These are phyloP conservation scores for Pezicula neosporulosa DNA, from an alignment of 2,329 filamentous ascomycete genomes.

Conservation along the genomic window DNA sequence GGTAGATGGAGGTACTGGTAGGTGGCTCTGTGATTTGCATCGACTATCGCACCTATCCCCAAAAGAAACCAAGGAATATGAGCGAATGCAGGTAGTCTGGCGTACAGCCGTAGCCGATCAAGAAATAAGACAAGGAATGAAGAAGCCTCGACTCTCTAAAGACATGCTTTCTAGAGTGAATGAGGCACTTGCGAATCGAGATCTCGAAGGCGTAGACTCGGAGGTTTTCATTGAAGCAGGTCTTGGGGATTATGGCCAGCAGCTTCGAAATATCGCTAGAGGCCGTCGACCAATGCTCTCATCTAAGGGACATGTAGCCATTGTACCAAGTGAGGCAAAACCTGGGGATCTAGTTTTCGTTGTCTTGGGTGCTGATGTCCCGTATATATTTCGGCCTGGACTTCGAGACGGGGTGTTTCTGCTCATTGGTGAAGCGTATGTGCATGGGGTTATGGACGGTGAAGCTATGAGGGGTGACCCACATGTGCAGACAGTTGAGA, in stretches of 20 bases:
- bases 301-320: slow-evolving; percentile 2
- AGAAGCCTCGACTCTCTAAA: slow-evolving; percentile 8
- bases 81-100: slow-evolving; percentile 4
- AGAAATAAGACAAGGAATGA: slow-evolving; percentile 8
- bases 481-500: slow-evolving; percentile 2
- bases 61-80: background rate
- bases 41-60: background rate
- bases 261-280: slow-evolving; percentile 4
- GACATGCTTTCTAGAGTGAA: slow-evolving; percentile 4
- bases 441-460: slow-evolving; percentile 15
- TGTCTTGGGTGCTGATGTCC: slow-evolving; percentile 5
- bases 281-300: slow-evolving; percentile 6
- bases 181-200: slow-evolving; percentile 2
- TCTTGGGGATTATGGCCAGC: slow-evolving; percentile 7
- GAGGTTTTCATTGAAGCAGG: slow-evolving; percentile 4
- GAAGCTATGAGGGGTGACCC: slow-evolving; percentile 5
- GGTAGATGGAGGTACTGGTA: slow-evolving; percentile 6
- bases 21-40: slow-evolving; percentile 8
- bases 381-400: slow-evolving; percentile 7
- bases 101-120: slow-evolving; percentile 8
- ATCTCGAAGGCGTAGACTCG: slow-evolving; percentile 3
- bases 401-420: background rate
- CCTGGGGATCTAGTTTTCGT: slow-evolving; percentile 8
- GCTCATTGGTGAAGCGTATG: slow-evolving; percentile 12
- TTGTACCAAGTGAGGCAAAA: slow-evolving; percentile 9